Evolutionary conservation across 176 grass and related monocot genomes (phyloP), one percentile per base, ranked within the genome.

Genomic region (Cocos nucifera): DNA sequence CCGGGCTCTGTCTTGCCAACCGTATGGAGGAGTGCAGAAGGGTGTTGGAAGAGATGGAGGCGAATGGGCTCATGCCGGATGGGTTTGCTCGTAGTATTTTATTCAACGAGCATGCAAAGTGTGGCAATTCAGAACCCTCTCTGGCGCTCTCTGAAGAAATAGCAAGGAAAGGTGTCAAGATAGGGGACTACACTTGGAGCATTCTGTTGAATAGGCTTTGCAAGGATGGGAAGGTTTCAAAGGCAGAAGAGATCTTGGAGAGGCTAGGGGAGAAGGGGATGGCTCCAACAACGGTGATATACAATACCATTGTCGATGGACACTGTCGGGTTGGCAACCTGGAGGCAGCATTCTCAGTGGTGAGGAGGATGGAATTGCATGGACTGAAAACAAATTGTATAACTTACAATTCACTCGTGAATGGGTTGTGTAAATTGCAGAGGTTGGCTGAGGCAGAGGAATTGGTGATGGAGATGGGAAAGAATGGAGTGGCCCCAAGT

Each of bases 191-290:
- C 50, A 80, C 86, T 24, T 84, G 65, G 56, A 84, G 80, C 74
- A 78, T 84, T 26, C 65, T 89, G 53, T 28, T 84, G 65, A 80
- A 84, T 81, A 77, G 80, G 25, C 70, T 89, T 24, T 89, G 86
- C 57, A 89, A 75, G 53, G 57, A 84, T 60, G 77, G 77, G 8
- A 81, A 69, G 53, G 62, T 89, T 59, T 39, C 66, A 44, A 74
- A 78, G 63, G 81, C 81, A 49, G 70, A 81, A 65, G 62, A 75
- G 55, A 24, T 78, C 44, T 52, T 81, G 49, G 21, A 63, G 58
- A 71, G 22, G 57, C 23, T 81, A 23, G 49, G 78, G 44, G 64
- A 72, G 16, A 69, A 59, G 65, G 81, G 86, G 22, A 17, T 84
- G 51, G 57, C 29, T 14, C 77, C 86, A 21, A 80, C 77, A 62